Conservation (phyloP, 192 early-diverging fungal genomes). For the Gaertneriomyces semiglobifer region DNA sequence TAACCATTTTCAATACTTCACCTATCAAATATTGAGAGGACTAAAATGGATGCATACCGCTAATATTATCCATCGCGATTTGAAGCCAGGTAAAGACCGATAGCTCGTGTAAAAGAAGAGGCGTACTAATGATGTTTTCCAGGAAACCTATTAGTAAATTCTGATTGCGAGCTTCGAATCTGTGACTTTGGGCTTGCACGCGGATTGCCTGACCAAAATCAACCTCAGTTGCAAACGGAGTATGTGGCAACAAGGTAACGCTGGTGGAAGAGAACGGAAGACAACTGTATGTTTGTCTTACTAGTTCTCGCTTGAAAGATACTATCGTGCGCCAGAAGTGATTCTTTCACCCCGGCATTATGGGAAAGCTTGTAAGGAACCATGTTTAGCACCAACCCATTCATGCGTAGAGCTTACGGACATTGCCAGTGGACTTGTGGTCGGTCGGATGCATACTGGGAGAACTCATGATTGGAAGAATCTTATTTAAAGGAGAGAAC, state of each 20-base stretch:
- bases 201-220: conserved; percentile 38
- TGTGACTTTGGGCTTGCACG: conserved; percentile 58
- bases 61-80: conserved; percentile 94
- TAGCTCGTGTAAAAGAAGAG: not conserved
- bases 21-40: conserved; percentile 94
- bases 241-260: conserved; percentile 50
- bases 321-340: conserved; percentile 58
- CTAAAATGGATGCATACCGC: conserved; percentile 99
- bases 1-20: conserved; percentile 98
- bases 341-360: conserved; percentile 54
- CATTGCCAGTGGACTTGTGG: conserved; percentile 80
- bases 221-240: conserved; percentile 47
- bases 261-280: too few relatives aligned
- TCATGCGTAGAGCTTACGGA: conserved; percentile 19
- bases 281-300: too few relatives aligned
- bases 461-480: conserved; percentile 71
- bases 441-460: conserved; percentile 99
- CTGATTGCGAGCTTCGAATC: conserved; percentile 56
- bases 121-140: not conserved
- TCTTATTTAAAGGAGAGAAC: conserved; percentile 57
- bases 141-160: conserved; percentile 56
- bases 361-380: conserved; percentile 48
- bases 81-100: conserved; percentile 70
- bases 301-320: conserved; percentile 6
- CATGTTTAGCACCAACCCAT: conserved; percentile 3